These are phyloP conservation scores for Neofusicoccum sp. DNA, from an alignment of 2,329 filamentous ascomycete species.

Conservation along the genomic window DNA sequence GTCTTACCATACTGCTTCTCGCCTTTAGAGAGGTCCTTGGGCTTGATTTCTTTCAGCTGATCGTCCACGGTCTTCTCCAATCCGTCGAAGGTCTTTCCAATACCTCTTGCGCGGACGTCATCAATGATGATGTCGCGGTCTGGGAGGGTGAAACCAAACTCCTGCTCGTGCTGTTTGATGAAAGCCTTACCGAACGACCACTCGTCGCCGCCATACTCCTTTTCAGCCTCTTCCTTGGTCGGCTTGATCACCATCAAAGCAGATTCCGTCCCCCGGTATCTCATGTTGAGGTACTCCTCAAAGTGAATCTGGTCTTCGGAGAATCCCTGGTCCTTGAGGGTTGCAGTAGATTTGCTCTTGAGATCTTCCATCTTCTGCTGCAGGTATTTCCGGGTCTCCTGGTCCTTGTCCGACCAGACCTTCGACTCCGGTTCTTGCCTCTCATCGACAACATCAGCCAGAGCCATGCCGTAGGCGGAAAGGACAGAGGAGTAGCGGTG, in stretches of 20 bases:
- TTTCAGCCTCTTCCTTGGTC: conserved; percentile 60
- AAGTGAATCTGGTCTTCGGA: conserved; percentile 73
- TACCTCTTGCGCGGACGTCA: conserved; percentile 84
- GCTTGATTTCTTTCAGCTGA: conserved; percentile 72
- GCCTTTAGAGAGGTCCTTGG: conserved; percentile 58
- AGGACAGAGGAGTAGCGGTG: conserved; percentile 87
- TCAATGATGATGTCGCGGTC: conserved; percentile 89
- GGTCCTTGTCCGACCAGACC: conserved; percentile 58
- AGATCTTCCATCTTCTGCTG: conserved; percentile 76
- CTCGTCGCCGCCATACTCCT: conserved; percentile 63
- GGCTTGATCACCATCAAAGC: conserved; percentile 88
- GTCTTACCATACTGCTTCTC: conserved; percentile 67
- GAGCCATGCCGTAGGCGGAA: conserved; percentile 88
- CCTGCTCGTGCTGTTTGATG: conserved; percentile 82
- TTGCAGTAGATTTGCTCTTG: conserved; percentile 70
- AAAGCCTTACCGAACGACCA: conserved; percentile 88
- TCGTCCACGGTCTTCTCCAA: conserved; percentile 81
- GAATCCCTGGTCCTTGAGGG: conserved; percentile 79
- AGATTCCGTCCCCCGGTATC: conserved; percentile 88
- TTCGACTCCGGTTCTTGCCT: conserved; percentile 74
- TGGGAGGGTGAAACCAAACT: conserved; percentile 87
- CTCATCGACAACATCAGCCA: conserved; percentile 92
- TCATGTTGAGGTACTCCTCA: conserved; percentile 92
- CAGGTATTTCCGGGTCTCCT: conserved; percentile 63
- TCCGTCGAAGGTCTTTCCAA: conserved; percentile 83